These are phyloP conservation scores for Fusarium buxicola DNA, from an alignment of 2,329 filamentous ascomycete species.

Conservation along the genomic window DNA sequence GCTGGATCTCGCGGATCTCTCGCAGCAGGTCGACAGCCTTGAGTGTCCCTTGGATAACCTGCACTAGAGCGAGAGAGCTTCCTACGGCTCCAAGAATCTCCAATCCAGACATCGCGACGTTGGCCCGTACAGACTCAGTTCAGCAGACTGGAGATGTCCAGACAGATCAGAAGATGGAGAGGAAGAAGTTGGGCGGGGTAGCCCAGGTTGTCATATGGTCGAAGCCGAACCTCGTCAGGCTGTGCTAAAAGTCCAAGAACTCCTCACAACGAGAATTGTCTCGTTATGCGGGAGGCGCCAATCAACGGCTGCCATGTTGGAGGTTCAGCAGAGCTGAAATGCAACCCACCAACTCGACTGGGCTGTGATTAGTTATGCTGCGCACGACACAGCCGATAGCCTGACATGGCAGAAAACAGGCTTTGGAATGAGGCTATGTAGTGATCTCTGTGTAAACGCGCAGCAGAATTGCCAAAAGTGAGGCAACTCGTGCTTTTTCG, in stretches of 20 bases:
- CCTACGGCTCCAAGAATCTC: constrained; percentile 30
- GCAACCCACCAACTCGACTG: not conserved
- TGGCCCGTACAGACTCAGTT: not conserved
- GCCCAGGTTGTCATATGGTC: not conserved
- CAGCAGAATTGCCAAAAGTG: no score
- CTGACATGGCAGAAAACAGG: no score
- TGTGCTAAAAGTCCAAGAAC: constrained; percentile 4
- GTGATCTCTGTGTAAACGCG: not conserved
- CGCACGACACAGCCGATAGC: not conserved
- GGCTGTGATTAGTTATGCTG: not conserved
- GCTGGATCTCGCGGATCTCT: constrained; percentile 1
- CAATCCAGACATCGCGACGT: constrained; percentile 8
- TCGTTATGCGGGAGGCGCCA: not conserved
- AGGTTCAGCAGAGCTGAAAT: not conserved
- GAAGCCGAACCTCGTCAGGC: constrained; percentile 9
- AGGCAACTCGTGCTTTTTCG: no score
- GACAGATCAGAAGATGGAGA: not conserved
- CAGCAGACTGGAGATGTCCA: not conserved
- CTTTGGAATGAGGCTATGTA: not conserved
- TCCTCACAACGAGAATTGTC: not conserved
- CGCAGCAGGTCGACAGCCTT: constrained; percentile 23
- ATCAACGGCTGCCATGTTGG: not conserved
- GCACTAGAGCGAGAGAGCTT: constrained; percentile 20
- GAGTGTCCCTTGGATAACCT: constrained; percentile 14
- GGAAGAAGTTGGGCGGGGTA: not conserved